A percentile compares a stretch with the other conserved stretches of the same genome.
Evolutionary conservation across 2,329 filamentous ascomycete species (phyloP).

Genomic region (Monilinia fructicola): DNA sequence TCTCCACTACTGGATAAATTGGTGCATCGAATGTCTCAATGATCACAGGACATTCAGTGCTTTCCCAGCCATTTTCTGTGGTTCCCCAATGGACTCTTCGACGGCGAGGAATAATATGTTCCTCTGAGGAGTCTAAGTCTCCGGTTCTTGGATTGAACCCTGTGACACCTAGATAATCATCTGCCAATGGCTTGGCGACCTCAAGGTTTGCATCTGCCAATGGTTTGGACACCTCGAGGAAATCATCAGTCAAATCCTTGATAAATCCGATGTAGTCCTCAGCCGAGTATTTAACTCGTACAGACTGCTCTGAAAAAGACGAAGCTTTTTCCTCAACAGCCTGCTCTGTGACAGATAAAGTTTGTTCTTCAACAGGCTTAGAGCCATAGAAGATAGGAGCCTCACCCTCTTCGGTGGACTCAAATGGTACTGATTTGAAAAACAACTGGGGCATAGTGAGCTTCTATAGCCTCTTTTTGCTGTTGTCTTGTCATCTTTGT

Average conservation of each 20-base stretch:
- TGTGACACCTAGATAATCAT: constrained; percentile 23
- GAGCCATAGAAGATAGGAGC: constrained; percentile 2
- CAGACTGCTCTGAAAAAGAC: too few relatives aligned
- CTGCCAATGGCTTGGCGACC: neutral
- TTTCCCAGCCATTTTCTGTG: constrained; percentile 6
- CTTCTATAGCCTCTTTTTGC: neutral
- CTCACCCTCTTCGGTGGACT: constrained; percentile 3
- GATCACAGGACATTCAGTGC: neutral
- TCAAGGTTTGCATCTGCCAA: constrained; percentile 3
- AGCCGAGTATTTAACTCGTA: neutral
- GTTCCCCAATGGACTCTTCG: constrained; percentile 4
- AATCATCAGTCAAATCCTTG: constrained; percentile 1
- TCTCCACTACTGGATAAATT: neutral
- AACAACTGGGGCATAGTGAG: neutral
- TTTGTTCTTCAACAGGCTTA: neutral
- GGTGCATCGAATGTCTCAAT: neutral
- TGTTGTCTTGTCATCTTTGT: neutral
- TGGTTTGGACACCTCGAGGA: neutral
- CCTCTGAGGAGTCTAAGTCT: neutral
- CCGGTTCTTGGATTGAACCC: constrained; percentile 26
- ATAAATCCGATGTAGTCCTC: neutral
- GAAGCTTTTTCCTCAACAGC: too few relatives aligned
- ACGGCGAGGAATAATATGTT: neutral
- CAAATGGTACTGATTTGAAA: constrained; percentile 5
- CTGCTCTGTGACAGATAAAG: neutral